Conservation (phyloP, 371 early-diverging fungal genomes). For the Actinomortierella ambigua region DNA sequence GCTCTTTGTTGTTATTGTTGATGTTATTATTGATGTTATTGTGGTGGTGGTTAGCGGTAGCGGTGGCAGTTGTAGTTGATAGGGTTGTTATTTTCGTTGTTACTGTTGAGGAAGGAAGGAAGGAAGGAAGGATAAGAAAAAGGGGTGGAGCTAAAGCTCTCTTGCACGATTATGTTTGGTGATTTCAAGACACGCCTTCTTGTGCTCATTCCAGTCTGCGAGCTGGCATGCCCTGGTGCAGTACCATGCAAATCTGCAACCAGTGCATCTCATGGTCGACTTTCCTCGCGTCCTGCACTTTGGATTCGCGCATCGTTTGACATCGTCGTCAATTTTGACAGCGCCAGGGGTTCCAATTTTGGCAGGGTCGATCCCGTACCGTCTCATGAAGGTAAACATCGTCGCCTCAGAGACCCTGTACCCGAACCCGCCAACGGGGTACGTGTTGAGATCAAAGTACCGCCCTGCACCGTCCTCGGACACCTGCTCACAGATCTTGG, state of each 20-base stretch:
- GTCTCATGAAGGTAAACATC: conserved; percentile 30
- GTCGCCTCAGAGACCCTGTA: conserved; percentile 24
- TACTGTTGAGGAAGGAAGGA: too few relatives aligned
- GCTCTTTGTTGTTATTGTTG: too few relatives aligned
- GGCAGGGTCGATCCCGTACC: conserved; percentile 27
- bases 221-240: conserved; percentile 6
- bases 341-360: background rate
- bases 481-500: conserved; percentile 9
- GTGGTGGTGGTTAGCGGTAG: too few relatives aligned
- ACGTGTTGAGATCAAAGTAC: conserved; percentile 23
- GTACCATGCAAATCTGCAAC: conserved; percentile 9
- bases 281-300: background rate
- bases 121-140: too few relatives aligned
- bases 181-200: too few relatives aligned
- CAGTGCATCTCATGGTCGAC: background rate
- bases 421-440: conserved; percentile 11
- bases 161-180: too few relatives aligned
- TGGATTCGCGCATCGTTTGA: background rate
- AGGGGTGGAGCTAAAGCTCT: too few relatives aligned
- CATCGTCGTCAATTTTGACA: background rate
- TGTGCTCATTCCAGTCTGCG: conserved; percentile 5
- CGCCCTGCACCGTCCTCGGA: conserved; percentile 11
- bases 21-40: too few relatives aligned
- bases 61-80: too few relatives aligned
- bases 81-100: too few relatives aligned